These are phyloP conservation scores for Saururus chinensis DNA, from an alignment of 164 flowering plant species.

Conservation along the genomic window DNA sequence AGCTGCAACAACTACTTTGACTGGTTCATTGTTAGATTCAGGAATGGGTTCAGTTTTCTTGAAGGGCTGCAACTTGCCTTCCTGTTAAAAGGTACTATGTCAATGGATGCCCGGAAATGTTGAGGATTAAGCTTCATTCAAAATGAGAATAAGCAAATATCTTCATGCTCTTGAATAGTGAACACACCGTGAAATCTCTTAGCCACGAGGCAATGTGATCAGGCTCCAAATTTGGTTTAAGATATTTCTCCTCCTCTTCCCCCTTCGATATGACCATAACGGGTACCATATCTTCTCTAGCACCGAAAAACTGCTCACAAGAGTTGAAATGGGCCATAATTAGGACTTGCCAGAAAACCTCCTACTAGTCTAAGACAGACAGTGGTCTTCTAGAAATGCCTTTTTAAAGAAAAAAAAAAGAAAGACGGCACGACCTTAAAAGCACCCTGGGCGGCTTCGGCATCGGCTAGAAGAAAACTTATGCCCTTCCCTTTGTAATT, in stretches of 20 bases:
- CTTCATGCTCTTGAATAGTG: neutral
- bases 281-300: constrained; percentile 62
- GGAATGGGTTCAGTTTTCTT: constrained; percentile 83
- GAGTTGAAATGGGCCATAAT: no score
- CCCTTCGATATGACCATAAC: constrained; percentile 53
- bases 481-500: constrained; percentile 44
- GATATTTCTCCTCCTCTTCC: constrained; percentile 50
- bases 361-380: neutral
- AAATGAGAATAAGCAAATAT: neutral
- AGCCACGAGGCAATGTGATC: constrained; percentile 75
- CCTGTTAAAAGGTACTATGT: constrained; percentile 28
- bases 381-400: no score
- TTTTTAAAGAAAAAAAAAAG: neutral
- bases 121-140: neutral
- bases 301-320: constrained; percentile 69
- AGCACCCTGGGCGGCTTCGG: constrained; percentile 61
- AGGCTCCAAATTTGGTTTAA: constrained; percentile 52
- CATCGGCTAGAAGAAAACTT: constrained; percentile 70
- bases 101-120: no score
- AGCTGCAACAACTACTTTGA: constrained; percentile 90
- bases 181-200: constrained; percentile 58
- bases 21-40: constrained; percentile 75
- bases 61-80: constrained; percentile 47
- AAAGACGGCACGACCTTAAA: constrained; percentile 41
- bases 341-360: neutral